Evolutionary conservation across 2,329 filamentous ascomycete genomes (phyloP), one percentile per base, ranked within the genome.

Genomic region (Ophiostoma fasciatum): DNA sequence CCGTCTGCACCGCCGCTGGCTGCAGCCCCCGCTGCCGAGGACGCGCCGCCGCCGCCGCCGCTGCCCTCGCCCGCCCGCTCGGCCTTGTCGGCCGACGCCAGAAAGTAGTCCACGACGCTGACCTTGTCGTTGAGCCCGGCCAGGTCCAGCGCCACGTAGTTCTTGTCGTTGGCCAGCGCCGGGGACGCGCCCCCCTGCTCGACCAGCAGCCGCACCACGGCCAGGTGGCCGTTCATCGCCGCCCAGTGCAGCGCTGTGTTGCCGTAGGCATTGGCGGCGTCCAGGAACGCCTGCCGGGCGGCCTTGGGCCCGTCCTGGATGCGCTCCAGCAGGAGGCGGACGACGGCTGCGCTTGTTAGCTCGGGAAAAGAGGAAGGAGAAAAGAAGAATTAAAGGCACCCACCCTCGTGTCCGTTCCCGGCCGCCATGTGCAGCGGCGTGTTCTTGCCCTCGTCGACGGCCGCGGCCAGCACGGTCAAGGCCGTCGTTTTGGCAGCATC

Each of bases 161-260:
- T 85, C 32, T 81, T 81, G 51, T 78, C 73, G 53, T 96, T 96
- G 50, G 77, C 77, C 22, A 84, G 61, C 10, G 75, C 75, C 5
- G 85, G 76, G 40, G 84, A 78, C 1, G 85, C 85, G 2, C 84
- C 85, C 3, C 83, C 85, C 3, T 74, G 64, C 30, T 76, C 74
- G 2, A 94, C 65, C 11, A 98, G 67, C 1, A 75, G 59, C 61
- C 87, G 82, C 7, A 94, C 83, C 4, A 76, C 72, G 6, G 78
- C 71, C 4, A 96, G 62, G 50, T 94, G 87, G 2, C 87, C 87
- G 37, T 92, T 90, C 37, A 94, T 62, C 1, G 84, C 82, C 0
- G 88, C 88, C 87, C 87, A 96, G 60, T 98, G 90, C 39, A 98
- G 64, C 1, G 84, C 73, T 1, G 88, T 94, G 61, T 94, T 96